Evolutionary conservation across 805 yeast species (phyloP).

Genomic region (Starmera pachycereana): DNA sequence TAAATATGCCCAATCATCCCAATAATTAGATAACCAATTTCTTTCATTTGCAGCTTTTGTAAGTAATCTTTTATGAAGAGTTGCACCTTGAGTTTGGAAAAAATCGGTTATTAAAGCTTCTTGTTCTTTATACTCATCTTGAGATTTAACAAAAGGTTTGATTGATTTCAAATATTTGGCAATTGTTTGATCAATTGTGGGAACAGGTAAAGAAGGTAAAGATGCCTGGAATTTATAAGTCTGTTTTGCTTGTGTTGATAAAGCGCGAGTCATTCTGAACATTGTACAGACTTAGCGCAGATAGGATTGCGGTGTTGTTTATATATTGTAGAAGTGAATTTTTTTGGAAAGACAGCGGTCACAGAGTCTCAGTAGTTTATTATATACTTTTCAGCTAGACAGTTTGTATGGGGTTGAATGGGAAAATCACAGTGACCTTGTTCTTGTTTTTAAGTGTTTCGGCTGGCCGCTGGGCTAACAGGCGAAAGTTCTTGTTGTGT

Average conservation of each 20-base stretch:
- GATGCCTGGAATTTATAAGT: conserved; percentile 63
- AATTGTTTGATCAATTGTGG: conserved; percentile 63
- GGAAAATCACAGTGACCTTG: no score
- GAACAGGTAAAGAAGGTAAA: conserved; percentile 84
- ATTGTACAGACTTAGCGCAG: background rate
- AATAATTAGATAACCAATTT: conserved; percentile 86
- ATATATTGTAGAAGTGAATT: no score
- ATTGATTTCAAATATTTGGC: conserved; percentile 60
- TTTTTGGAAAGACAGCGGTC: no score
- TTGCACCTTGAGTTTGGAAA: conserved; percentile 54
- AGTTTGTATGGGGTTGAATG: no score
- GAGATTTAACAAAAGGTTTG: conserved; percentile 49
- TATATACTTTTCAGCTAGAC: no score
- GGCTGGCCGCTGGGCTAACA: no score
- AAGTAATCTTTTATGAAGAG: conserved; percentile 55
- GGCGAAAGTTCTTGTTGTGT: no score
- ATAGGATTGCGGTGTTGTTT: no score
- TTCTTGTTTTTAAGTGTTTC: no score
- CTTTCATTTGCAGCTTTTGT: conserved; percentile 46
- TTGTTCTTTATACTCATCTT: conserved; percentile 43
- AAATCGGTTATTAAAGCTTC: conserved; percentile 56
- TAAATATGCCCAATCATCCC: conserved; percentile 93
- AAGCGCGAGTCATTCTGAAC: conserved; percentile 16
- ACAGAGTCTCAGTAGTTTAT: no score
- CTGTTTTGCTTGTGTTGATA: conserved; percentile 14